A percentile compares a stretch with the other conserved stretches of the same genome.
phyloP scores from a whole-genome alignment of 2,329 filamentous ascomycete species.

The Dothideomycetes sp. region DNA sequence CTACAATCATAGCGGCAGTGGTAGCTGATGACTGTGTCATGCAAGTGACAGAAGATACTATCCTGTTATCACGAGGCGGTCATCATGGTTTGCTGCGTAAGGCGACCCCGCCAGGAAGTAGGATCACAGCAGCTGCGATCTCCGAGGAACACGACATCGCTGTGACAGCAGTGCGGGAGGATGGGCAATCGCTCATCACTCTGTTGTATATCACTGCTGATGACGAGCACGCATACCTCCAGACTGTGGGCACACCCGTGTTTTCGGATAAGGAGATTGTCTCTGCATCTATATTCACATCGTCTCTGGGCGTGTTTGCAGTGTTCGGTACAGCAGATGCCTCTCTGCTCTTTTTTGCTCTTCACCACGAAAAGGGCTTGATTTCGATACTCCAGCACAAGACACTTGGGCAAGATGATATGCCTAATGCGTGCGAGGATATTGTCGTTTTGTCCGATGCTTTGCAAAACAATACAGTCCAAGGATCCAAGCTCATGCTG shows the following conservation, averaged over 20 bases:
- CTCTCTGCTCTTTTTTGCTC: constrained; percentile 15
- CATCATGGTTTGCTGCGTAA: constrained; percentile 7
- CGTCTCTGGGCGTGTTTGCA: constrained; percentile 13
- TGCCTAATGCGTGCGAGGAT: constrained; percentile 19
- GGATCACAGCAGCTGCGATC: constrained; percentile 16
- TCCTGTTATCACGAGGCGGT: constrained; percentile 15
- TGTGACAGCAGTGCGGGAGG: constrained; percentile 12
- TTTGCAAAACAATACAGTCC: not conserved
- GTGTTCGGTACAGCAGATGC: constrained; percentile 21
- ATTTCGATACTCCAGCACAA: constrained; percentile 10
- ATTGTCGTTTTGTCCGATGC: constrained; percentile 13
- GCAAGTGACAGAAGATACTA: constrained; percentile 17
- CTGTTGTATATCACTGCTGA: not conserved
- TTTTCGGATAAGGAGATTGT: constrained; percentile 19
- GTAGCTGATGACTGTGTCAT: constrained; percentile 14
- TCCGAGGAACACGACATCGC: constrained; percentile 9
- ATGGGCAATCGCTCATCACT: constrained; percentile 2
- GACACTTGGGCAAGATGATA: constrained; percentile 5
- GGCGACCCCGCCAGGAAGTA: not conserved
- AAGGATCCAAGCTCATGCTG: constrained; percentile 14
- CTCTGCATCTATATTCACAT: constrained; percentile 21
- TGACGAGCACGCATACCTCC: not conserved
- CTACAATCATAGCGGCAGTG: constrained; percentile 16
- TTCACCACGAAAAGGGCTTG: constrained; percentile 9
- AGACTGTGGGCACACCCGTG: constrained; percentile 8